phyloP scores from a whole-genome alignment of 2,329 filamentous ascomycete species.

The Ceratocystiopsis sp. region DNA sequence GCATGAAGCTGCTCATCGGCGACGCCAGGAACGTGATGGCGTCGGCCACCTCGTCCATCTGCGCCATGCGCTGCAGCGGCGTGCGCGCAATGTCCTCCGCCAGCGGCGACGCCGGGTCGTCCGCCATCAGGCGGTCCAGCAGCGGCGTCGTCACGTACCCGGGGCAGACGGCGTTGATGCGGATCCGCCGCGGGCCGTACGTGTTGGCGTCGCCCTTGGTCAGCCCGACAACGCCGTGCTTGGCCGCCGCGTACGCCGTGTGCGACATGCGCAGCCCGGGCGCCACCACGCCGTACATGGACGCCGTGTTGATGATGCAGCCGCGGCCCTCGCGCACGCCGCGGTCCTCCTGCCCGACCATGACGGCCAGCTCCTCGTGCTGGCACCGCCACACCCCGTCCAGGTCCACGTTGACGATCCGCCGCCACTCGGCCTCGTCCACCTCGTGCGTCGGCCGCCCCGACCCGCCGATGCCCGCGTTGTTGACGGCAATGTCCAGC shows the following conservation, averaged over 20 bases:
- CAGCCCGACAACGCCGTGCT: conserved; percentile 36
- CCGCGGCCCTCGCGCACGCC: conserved; percentile 26
- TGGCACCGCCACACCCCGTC: conserved; percentile 41
- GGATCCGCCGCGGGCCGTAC: conserved; percentile 33
- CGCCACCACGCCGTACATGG: conserved; percentile 31
- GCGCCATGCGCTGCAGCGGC: conserved; percentile 28
- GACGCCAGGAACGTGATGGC: conserved; percentile 33
- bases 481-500: conserved; percentile 38
- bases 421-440: conserved; percentile 28
- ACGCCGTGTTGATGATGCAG: conserved; percentile 36
- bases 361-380: conserved; percentile 30
- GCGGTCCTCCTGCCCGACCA: conserved; percentile 29
- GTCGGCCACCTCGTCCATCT: conserved; percentile 36
- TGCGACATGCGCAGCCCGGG: conserved; percentile 18
- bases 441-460: conserved; percentile 27
- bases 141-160: conserved; percentile 13
- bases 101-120: conserved; percentile 15
- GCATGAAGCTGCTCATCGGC: conserved; percentile 34
- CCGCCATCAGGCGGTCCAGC: conserved; percentile 9
- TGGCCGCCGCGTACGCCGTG: conserved; percentile 32
- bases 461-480: conserved; percentile 31
- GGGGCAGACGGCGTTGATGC: conserved; percentile 45
- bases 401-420: conserved; percentile 34
- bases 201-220: conserved; percentile 35
- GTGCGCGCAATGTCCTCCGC: conserved; percentile 24